Conservation (phyloP, 208 protist species). For the Porcisia hertigi region DNA sequence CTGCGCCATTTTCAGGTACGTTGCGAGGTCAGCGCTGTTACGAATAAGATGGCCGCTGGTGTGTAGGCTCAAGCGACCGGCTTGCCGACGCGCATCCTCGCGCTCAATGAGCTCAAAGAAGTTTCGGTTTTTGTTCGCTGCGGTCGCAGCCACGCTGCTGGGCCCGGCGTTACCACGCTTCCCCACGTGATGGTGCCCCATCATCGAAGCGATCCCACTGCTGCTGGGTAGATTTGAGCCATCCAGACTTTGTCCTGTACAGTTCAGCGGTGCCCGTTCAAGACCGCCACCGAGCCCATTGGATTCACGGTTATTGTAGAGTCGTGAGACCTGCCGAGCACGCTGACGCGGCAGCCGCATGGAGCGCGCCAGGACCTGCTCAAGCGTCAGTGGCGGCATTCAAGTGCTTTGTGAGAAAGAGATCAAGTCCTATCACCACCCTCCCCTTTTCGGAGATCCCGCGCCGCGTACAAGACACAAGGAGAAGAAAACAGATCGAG, state of each 20-base stretch:
- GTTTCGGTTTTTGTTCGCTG: constrained; percentile 23
- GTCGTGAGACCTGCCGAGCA: constrained; percentile 20
- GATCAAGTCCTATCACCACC: neutral
- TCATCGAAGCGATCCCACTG: constrained; percentile 2
- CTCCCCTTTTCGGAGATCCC: neutral
- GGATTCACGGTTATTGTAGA: constrained; percentile 16
- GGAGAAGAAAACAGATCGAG: no score
- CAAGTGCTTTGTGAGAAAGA: no score
- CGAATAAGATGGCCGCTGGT: constrained; percentile 36
- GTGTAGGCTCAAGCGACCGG: constrained; percentile 47
- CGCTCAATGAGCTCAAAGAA: constrained; percentile 71
- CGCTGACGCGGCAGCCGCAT: constrained; percentile 71
- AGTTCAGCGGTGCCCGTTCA: neutral
- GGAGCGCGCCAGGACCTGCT: constrained; percentile 85
- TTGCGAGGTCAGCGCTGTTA: constrained; percentile 75
- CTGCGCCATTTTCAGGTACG: constrained; percentile 53
- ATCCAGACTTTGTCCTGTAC: neutral
- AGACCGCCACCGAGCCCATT: neutral
- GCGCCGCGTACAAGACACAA: neutral
- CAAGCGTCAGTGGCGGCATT: constrained; percentile 79
- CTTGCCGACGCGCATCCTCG: constrained; percentile 49
- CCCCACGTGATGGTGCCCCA: neutral
- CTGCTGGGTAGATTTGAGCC: neutral
- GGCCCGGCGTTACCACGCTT: neutral
- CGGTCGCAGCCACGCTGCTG: neutral